Base-by-base conservation (phyloP, 2,329 filamentous ascomycete genomes). In the Diaporthe ampelina region DNA sequence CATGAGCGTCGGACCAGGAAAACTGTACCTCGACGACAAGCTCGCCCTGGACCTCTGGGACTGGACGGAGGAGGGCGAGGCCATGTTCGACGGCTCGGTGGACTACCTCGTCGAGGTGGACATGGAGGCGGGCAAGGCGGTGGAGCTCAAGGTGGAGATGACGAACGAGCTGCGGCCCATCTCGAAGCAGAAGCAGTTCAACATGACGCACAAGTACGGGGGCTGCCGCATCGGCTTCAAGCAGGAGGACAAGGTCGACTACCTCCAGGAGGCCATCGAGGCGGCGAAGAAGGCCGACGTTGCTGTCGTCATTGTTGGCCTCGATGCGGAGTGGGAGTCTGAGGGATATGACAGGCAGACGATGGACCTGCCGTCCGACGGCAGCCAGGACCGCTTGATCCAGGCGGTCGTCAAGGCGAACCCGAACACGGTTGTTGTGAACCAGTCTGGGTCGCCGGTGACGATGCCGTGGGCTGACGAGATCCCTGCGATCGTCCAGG, bases 251-350 rank as follows among this genome's bases (percentile, higher is more conserved):
- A 88, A 89, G 78, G 79, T 89, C 40, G 87, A 91, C 77, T 89
- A 90, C 76, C 85, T 94, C n/a, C 87, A 91, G 76, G 87, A 93
- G 79, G 93, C 93, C 0, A 89, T 92, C 5, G 86, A 90, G 26
- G 85, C 87, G 1, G 93, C 93, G 11, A 88, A 85, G 75, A 85
- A 86, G 3, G 90, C 91, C 0, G 92, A 94, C 78, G 90, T 93
- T 19, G 92, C 92, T 3, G 84, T 94, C 9, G 87, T 94, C 1
- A 88, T 94, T 65, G 89, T 93, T 13, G 93, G 93, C 1, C 85
- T 94, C 0, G 92, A 94, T 80, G 90, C 90, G 8, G 93, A 94
- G 80, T 94, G 92, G 92, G 93, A 94, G 79, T 93, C 92, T 1
- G 93, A 94, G 81, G 92, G 92, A 1, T 93, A 93, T 75, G 92